These are phyloP conservation scores for Lavandula angustifolia DNA, from an alignment of 257 asterid genomes.

Conservation along the genomic window DNA sequence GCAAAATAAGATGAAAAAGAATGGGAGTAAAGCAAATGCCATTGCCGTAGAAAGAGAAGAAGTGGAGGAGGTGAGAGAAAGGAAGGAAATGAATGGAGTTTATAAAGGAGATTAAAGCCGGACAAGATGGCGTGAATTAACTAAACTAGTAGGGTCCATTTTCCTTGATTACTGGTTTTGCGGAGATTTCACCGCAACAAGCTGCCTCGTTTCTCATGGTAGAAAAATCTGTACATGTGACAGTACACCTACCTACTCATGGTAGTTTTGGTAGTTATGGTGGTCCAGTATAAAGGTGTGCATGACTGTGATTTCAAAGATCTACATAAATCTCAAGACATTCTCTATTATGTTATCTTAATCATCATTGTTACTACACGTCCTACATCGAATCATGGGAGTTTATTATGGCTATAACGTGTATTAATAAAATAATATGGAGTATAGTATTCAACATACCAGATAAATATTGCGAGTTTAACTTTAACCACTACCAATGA, in stretches of 20 bases:
- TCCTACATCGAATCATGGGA: too few relatives aligned
- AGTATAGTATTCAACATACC: too few relatives aligned
- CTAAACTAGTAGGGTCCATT: constrained; percentile 57
- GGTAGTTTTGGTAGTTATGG: constrained; percentile 61
- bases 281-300: constrained; percentile 26
- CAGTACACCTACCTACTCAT: neutral
- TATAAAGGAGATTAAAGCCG: constrained; percentile 45
- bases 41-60: constrained; percentile 31
- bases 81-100: constrained; percentile 31
- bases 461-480: too few relatives aligned
- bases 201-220: too few relatives aligned
- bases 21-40: constrained; percentile 37
- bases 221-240: too few relatives aligned
- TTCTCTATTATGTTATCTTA: neutral
- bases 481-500: neutral
- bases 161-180: constrained; percentile 60
- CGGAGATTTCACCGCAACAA: constrained; percentile 49
- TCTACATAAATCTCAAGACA: neutral
- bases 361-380: neutral
- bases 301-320: neutral
- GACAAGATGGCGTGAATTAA: constrained; percentile 64
- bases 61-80: constrained; percentile 25
- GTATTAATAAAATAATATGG: too few relatives aligned
- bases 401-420: too few relatives aligned
- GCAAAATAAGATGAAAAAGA: constrained; percentile 35